Conservation (phyloP, 2,329 filamentous ascomycete species). For the Lecanicillium sp. region DNA sequence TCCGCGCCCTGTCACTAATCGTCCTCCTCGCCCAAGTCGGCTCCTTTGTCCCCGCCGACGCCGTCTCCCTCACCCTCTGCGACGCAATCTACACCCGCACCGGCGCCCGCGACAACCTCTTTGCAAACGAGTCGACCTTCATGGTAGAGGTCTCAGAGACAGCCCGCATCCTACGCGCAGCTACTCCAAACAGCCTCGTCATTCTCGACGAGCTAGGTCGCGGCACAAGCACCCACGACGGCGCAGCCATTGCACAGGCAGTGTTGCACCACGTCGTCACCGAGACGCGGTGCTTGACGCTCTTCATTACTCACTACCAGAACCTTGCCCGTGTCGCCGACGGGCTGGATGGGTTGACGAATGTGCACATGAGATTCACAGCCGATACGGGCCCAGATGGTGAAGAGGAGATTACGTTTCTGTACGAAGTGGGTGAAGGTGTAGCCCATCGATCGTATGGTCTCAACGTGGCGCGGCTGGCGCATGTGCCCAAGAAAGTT, state of each 20-base stretch:
- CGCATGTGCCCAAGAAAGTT: conserved; percentile 68
- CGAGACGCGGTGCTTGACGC: conserved; percentile 65
- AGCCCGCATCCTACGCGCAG: conserved; percentile 79
- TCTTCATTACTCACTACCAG: conserved; percentile 99
- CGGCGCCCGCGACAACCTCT: conserved; percentile 93
- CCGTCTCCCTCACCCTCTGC: conserved; percentile 67
- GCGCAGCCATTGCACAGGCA: conserved; percentile 88
- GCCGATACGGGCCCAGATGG: conserved; percentile 30
- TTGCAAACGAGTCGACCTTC: conserved; percentile 90
- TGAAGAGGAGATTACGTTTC: conserved; percentile 79
- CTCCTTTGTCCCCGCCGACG: conserved; percentile 79
- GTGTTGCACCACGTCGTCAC: conserved; percentile 79
- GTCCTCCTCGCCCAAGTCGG: conserved; percentile 92
- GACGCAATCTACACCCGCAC: conserved; percentile 94
- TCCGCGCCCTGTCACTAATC: conserved; percentile 84
- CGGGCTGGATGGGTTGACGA: conserved; percentile 62
- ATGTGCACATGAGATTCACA: conserved; percentile 91
- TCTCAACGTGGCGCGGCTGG: conserved; percentile 82
- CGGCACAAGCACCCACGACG: conserved; percentile 91
- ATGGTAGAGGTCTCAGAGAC: conserved; percentile 98
- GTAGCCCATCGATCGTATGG: conserved; percentile 93
- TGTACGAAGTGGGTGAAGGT: conserved; percentile 87
- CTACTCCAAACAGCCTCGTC: conserved; percentile 75
- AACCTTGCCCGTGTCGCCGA: conserved; percentile 63
- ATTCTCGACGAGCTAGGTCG: conserved; percentile 92